Evolutionary conservation across 2,329 filamentous ascomycete species (phyloP).

Genomic region (Aspergillus sp.): DNA sequence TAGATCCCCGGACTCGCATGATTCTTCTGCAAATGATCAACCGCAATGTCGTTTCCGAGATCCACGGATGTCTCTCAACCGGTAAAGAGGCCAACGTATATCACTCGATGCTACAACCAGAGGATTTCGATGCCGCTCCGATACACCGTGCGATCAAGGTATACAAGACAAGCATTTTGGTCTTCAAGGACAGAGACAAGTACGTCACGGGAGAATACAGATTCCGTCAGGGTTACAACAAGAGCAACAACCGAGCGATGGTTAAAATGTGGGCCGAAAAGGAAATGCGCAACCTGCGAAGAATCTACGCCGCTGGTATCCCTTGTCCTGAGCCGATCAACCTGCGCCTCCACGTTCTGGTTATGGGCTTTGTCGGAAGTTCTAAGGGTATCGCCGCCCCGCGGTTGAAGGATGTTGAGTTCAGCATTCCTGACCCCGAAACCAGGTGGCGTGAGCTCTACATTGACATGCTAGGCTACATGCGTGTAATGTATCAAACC

Average conservation of each 20-base stretch:
- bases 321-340: slow-evolving; percentile 86
- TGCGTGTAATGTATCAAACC: slow-evolving; percentile 89
- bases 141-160: slow-evolving; percentile 91
- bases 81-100: slow-evolving; percentile 99
- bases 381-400: slow-evolving; percentile 85
- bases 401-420: slow-evolving; percentile 79
- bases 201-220: slow-evolving; percentile 94
- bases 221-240: slow-evolving; percentile 88
- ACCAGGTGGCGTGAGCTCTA: slow-evolving; percentile 77
- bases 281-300: slow-evolving; percentile 89
- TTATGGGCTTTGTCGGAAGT: slow-evolving; percentile 92
- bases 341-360: slow-evolving; percentile 88
- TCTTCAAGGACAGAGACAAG: slow-evolving; percentile 95
- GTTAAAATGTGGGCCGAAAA: slow-evolving; percentile 99
- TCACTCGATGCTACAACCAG: slow-evolving; percentile 69
- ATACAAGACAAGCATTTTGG: slow-evolving; percentile 96
- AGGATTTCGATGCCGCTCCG: slow-evolving; percentile 46
- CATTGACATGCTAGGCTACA: slow-evolving; percentile 77
- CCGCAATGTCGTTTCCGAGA: slow-evolving; percentile 79
- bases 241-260: slow-evolving; percentile 94
- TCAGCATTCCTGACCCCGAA: slow-evolving; percentile 67
- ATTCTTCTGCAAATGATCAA: slow-evolving; percentile 96
- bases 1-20: slow-evolving; percentile 93
- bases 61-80: slow-evolving; percentile 93
- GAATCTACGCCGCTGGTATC: slow-evolving; percentile 80